Evolutionary conservation across 176 grass and related monocot genomes (phyloP).

Genomic region (Oryza glaberrima): DNA sequence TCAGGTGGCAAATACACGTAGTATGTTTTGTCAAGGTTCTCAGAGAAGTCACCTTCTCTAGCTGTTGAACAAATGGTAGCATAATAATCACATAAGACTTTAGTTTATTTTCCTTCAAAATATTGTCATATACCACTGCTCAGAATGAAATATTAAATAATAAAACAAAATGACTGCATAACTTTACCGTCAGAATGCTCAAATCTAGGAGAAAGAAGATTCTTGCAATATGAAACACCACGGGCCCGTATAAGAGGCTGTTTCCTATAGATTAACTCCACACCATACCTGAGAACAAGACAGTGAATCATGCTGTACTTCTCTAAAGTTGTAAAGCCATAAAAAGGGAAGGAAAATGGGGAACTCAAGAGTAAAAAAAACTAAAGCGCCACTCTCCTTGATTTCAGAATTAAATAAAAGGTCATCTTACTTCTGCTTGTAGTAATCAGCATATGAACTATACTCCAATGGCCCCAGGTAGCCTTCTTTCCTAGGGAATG

Average conservation of each 20-base stretch:
- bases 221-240: constrained; percentile 99
- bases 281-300: constrained; percentile 77
- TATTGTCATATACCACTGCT: background rate
- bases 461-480: constrained; percentile 94
- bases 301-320: constrained; percentile 8
- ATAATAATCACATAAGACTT: background rate
- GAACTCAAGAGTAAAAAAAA: background rate
- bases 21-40: constrained; percentile 97
- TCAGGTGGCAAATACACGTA: constrained; percentile 98
- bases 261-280: constrained; percentile 96
- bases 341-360: constrained; percentile 33
- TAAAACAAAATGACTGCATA: constrained; percentile 6
- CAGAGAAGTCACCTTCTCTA: constrained; percentile 69
- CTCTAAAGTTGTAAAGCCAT: constrained; percentile 10
- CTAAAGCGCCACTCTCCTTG: background rate
- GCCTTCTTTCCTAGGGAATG: constrained; percentile 97
- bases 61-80: constrained; percentile 47
- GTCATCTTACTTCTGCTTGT: constrained; percentile 88
- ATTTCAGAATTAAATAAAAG: constrained; percentile 45
- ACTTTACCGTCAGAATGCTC: constrained; percentile 91
- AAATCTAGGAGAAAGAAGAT: constrained; percentile 97
- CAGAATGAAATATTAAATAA: constrained; percentile 14
- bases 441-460: constrained; percentile 96
- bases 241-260: constrained; percentile 96
- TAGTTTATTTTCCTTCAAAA: background rate